Conservation (phyloP, 176 grass and related monocot species). For the Alloteropsis semialata region DNA sequence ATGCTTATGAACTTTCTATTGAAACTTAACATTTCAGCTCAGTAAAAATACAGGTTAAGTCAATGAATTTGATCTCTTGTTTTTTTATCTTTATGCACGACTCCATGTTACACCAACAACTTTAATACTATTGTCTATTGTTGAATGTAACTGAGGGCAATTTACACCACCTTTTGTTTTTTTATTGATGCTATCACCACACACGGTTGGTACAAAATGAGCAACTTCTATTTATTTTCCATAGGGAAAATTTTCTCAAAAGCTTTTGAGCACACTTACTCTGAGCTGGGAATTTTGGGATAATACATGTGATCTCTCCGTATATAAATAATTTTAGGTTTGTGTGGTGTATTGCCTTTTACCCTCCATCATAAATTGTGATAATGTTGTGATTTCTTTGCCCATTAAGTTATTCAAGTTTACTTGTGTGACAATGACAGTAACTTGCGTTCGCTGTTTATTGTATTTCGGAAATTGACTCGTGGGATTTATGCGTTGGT, state of each 20-base stretch:
- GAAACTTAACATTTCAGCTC: background rate
- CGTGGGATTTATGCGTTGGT: background rate
- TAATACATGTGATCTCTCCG: background rate
- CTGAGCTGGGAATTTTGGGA: background rate
- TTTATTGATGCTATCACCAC: background rate
- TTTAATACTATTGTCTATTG: background rate
- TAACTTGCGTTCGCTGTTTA: background rate
- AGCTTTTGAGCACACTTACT: background rate
- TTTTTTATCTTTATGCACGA: background rate
- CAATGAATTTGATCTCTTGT: background rate
- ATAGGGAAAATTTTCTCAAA: background rate
- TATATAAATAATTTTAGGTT: background rate
- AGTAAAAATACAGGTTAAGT: background rate
- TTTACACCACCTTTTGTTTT: background rate
- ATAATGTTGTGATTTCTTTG: background rate
- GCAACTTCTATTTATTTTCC: background rate
- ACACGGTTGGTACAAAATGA: background rate
- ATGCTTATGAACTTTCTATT: background rate
- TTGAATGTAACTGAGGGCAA: background rate
- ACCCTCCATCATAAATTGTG: background rate
- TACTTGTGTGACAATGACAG: background rate
- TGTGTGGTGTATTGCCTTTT: background rate
- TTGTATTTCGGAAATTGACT: background rate
- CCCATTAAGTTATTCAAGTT: conserved; percentile 1
- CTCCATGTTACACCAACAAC: background rate